Evolutionary conservation across 495 filamentous ascomycete genomes (phyloP).

Genomic region (Staphylotrichum tortipilum): DNA sequence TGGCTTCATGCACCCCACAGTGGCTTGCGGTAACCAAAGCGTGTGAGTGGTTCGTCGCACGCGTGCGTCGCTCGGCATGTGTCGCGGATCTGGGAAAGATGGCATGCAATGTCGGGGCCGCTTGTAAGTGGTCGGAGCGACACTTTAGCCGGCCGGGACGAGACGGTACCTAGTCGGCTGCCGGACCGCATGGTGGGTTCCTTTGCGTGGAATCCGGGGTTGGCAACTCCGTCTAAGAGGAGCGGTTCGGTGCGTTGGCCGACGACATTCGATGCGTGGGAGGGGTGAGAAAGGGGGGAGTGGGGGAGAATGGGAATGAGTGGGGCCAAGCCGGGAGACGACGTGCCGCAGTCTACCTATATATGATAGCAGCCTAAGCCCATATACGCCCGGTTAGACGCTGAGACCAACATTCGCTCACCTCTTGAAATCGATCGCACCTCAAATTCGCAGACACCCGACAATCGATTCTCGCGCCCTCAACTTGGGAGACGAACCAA

Average conservation of each 20-base stretch:
- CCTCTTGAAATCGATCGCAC: too few relatives aligned
- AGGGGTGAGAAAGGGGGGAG: too few relatives aligned
- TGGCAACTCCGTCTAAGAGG: conserved; percentile 7
- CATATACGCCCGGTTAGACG: too few relatives aligned
- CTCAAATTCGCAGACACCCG: background rate
- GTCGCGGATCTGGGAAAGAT: conserved; percentile 9
- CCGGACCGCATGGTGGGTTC: conserved; percentile 1
- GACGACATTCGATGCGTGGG: conserved; percentile 10
- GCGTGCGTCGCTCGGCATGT: too few relatives aligned
- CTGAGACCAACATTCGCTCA: too few relatives aligned
- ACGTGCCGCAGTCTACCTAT: too few relatives aligned
- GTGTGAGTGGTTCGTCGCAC: too few relatives aligned
- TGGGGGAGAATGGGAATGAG: conserved; percentile 6
- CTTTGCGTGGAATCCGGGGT: conserved; percentile 9
- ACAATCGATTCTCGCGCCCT: background rate
- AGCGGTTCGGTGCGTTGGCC: conserved; percentile 1
- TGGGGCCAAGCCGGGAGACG: background rate
- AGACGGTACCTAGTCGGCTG: conserved; percentile 12
- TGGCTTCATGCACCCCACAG: conserved; percentile 14
- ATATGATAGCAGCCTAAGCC: too few relatives aligned
- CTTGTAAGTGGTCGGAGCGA: conserved; percentile 7
- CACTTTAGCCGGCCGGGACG: conserved; percentile 18
- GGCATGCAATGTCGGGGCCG: background rate
- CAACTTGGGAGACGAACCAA: background rate
- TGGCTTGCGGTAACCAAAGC: too few relatives aligned